phyloP scores from a whole-genome alignment of 257 asterid species.

The Solanum rostratum region DNA sequence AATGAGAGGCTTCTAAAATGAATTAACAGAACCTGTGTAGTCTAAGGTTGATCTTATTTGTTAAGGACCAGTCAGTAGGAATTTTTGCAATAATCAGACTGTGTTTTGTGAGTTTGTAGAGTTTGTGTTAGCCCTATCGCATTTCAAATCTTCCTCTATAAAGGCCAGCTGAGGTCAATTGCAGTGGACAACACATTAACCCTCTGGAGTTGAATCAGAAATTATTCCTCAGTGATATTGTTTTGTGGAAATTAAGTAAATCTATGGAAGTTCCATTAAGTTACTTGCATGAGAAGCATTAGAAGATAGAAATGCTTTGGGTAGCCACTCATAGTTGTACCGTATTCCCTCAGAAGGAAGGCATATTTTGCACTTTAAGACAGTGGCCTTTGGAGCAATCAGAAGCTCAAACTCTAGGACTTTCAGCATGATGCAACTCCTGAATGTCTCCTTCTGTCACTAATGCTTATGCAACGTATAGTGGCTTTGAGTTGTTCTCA shows the following conservation, averaged over 20 bases:
- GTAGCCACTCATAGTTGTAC: neutral
- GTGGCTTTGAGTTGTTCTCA: neutral
- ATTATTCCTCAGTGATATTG: neutral
- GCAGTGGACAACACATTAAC: neutral
- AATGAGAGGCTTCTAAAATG: neutral
- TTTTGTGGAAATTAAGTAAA: neutral
- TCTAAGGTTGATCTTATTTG: neutral
- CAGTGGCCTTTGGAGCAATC: neutral
- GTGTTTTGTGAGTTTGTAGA: neutral
- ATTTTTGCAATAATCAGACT: neutral
- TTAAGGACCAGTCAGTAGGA: neutral
- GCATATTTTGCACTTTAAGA: neutral
- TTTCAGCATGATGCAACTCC: neutral
- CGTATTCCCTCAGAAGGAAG: neutral
- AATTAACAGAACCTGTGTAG: neutral
- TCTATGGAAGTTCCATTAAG: neutral
- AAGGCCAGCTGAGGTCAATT: neutral
- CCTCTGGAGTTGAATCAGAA: neutral
- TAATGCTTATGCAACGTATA: neutral
- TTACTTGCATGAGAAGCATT: neutral
- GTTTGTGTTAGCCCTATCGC: neutral
- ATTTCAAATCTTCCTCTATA: neutral
- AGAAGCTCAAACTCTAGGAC: neutral
- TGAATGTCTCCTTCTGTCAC: neutral
- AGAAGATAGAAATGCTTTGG: neutral